Evolutionary conservation across 2,329 filamentous ascomycete genomes (phyloP).

Genomic region (Phoma sp.): DNA sequence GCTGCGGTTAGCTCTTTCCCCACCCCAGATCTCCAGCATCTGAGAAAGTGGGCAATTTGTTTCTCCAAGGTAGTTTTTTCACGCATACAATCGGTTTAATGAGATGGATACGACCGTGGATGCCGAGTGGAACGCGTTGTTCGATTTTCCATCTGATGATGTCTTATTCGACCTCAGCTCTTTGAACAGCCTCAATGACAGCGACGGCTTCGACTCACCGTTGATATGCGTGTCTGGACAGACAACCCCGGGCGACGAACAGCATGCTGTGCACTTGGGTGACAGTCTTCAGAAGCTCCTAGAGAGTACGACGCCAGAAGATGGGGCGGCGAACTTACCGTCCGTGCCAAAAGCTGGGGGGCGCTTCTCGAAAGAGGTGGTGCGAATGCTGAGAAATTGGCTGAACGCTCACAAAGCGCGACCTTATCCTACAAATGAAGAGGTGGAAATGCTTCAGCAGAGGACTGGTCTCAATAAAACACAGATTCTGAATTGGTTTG

Average conservation of each 20-base stretch:
- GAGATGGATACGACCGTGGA: slow-evolving; percentile 7
- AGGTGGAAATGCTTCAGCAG: slow-evolving; percentile 25
- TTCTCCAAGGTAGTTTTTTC: neutral
- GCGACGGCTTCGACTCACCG: slow-evolving; percentile 14
- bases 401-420: slow-evolving; percentile 27
- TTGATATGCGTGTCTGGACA: slow-evolving; percentile 8
- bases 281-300: slow-evolving; percentile 5
- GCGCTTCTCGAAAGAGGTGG: slow-evolving; percentile 33
- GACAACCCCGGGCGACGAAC: slow-evolving; percentile 8
- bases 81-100: slow-evolving; percentile 12
- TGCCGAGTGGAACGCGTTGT: slow-evolving; percentile 13
- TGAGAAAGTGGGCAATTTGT: slow-evolving; percentile 1
- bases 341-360: slow-evolving; percentile 8
- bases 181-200: slow-evolving; percentile 4
- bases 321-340: neutral
- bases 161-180: slow-evolving; percentile 5
- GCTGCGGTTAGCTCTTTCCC: slow-evolving; percentile 9
- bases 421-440: slow-evolving; percentile 31
- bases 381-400: slow-evolving; percentile 34
- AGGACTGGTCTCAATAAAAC: slow-evolving; percentile 33
- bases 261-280: slow-evolving; percentile 4
- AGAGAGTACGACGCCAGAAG: neutral
- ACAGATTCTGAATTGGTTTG: slow-evolving; percentile 38
- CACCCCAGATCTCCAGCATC: slow-evolving; percentile 3
- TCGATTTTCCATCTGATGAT: slow-evolving; percentile 5